These are phyloP conservation scores for Trichomonas vaginalis DNA, from an alignment of 208 protist genomes.

Conservation along the genomic window DNA sequence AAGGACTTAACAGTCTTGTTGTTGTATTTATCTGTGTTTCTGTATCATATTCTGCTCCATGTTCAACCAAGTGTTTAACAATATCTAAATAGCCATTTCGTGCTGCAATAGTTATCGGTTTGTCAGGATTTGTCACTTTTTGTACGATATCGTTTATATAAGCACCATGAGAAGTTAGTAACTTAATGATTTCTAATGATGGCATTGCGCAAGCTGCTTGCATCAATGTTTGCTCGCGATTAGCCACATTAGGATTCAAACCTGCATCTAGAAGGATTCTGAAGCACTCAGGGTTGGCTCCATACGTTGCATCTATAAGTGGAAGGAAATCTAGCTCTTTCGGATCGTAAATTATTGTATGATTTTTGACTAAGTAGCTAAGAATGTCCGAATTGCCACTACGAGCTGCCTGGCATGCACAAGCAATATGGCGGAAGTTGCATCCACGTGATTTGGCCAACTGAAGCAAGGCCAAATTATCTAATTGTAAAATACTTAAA, in stretches of 20 bases:
- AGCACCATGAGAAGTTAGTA: background rate
- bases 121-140: background rate
- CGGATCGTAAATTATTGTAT: background rate
- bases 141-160: background rate
- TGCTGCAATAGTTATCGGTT: background rate
- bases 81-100: background rate
- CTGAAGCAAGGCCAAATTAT: background rate
- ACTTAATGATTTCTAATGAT: background rate
- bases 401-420: too few relatives aligned
- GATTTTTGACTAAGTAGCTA: background rate
- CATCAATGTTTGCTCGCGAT: background rate
- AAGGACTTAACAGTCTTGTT: background rate
- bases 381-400: background rate
- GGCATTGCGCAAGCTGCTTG: background rate
- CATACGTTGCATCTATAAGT: background rate
- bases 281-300: background rate
- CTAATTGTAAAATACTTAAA: background rate
- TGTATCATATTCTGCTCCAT: background rate
- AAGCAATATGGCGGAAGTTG: background rate
- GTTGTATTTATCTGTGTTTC: background rate
- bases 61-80: background rate
- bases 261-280: background rate
- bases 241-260: background rate
- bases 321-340: background rate
- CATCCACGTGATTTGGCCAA: background rate